These are phyloP conservation scores for Styphnolobium japonicum DNA, from an alignment of 306 rosid species.

Conservation along the genomic window DNA sequence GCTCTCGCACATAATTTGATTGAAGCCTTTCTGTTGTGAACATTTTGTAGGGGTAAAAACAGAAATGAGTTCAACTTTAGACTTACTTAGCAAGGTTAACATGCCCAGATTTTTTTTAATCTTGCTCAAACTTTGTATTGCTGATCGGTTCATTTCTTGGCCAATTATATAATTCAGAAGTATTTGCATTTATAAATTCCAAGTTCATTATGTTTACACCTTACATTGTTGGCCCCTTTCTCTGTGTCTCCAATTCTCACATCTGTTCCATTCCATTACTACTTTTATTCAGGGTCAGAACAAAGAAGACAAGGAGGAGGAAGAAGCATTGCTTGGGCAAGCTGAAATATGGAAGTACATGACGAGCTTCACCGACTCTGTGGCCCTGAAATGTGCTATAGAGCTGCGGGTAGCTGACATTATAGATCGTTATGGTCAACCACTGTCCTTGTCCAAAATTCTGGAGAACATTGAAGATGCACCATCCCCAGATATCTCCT, in stretches of 20 bases:
- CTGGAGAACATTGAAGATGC: conserved; percentile 27
- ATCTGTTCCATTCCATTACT: neutral
- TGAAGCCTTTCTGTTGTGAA: neutral
- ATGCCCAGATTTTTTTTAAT: neutral
- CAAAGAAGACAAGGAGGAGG: conserved; percentile 18
- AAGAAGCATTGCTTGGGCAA: conserved; percentile 39
- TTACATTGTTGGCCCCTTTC: neutral
- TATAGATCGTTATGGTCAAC: conserved; percentile 35
- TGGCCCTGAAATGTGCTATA: conserved; percentile 37
- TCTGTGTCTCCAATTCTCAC: neutral
- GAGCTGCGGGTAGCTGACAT: conserved; percentile 45
- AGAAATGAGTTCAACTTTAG: neutral
- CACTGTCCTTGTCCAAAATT: conserved; percentile 32
- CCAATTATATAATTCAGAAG: neutral
- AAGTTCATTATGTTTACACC: too few relatives aligned
- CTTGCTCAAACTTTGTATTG: neutral
- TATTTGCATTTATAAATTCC: neutral
- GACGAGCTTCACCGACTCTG: conserved; percentile 28
- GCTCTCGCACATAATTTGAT: neutral
- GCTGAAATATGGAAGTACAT: conserved; percentile 46
- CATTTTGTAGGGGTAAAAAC: neutral
- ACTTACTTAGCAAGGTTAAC: neutral
- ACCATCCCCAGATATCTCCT: conserved; percentile 29
- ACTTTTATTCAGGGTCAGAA: conserved; percentile 8
- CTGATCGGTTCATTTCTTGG: neutral